A percentile compares a stretch with the other conserved stretches of the same genome.
Conservation (phyloP, 2,329 filamentous ascomycete species). For the Coniochaeta ligniaria region DNA sequence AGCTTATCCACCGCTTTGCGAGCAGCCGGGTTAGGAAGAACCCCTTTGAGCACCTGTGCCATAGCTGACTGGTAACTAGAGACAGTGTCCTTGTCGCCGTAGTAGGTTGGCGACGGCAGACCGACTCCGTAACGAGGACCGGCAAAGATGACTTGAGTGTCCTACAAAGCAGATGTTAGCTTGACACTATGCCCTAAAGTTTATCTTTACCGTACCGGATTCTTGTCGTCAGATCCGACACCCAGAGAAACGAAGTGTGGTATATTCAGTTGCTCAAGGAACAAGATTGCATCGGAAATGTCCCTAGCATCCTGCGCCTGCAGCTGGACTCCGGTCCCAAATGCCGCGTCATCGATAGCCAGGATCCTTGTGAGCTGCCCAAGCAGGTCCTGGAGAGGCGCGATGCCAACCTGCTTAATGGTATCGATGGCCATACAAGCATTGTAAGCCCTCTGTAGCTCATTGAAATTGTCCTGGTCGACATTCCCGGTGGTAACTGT, state of each 20-base stretch:
- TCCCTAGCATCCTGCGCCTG: conserved; percentile 9
- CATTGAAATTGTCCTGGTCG: conserved; percentile 58
- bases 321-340: conserved; percentile 16
- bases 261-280: conserved; percentile 38
- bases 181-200: not conserved
- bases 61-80: conserved; percentile 41
- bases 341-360: conserved; percentile 14
- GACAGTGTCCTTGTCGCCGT: conserved; percentile 46
- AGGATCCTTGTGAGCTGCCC: conserved; percentile 40
- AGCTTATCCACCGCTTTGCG: conserved; percentile 16
- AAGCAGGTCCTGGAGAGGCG: conserved; percentile 51
- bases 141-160: conserved; percentile 26
- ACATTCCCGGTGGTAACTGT: conserved; percentile 14
- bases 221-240: conserved; percentile 34
- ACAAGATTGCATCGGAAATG: conserved; percentile 37
- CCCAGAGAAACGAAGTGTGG: conserved; percentile 26
- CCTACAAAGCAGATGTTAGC: conserved; percentile 5
- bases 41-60: conserved; percentile 24
- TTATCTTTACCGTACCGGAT: conserved; percentile 20
- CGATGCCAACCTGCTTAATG: conserved; percentile 45
- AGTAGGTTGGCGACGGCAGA: conserved; percentile 56
- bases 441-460: conserved; percentile 56
- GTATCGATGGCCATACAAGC: conserved; percentile 57
- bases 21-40: conserved; percentile 18
- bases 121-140: conserved; percentile 44